phyloP scores from a whole-genome alignment of 2,329 filamentous ascomycete genomes.

The Zasmidium cellare region DNA sequence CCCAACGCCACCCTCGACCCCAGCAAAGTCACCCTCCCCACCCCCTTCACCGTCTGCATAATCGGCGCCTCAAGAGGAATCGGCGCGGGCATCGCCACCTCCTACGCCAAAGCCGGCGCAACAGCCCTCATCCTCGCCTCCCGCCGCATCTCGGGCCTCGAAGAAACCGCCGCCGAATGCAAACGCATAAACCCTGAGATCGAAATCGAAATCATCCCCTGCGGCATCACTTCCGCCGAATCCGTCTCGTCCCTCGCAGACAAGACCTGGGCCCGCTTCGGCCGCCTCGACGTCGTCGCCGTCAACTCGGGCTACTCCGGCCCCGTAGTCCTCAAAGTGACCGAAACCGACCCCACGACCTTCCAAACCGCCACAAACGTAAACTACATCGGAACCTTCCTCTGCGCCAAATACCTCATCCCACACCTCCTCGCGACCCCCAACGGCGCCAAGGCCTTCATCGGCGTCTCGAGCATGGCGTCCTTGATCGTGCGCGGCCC shows the following conservation, averaged over 20 bases:
- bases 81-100: conserved; percentile 35
- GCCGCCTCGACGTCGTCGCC: conserved; percentile 27
- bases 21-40: conserved; percentile 22
- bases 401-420: conserved; percentile 32
- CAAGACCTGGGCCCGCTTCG: conserved; percentile 15
- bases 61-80: conserved; percentile 40
- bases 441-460: conserved; percentile 31
- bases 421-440: conserved; percentile 20
- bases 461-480: conserved; percentile 36
- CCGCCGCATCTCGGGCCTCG: conserved; percentile 30
- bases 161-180: conserved; percentile 30
- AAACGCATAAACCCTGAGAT: conserved; percentile 25
- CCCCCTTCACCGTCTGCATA: conserved; percentile 35
- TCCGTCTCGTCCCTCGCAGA: conserved; percentile 23
- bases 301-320: conserved; percentile 30
- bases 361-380: conserved; percentile 27
- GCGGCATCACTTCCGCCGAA: conserved; percentile 25
- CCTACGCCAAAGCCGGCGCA: conserved; percentile 37
- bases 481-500: conserved; percentile 37
- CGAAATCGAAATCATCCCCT: conserved; percentile 29
- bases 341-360: conserved; percentile 22
- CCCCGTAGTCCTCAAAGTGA: conserved; percentile 20
- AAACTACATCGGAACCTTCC: conserved; percentile 32
- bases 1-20: conserved; percentile 11
- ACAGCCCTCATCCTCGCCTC: conserved; percentile 37